Percentiles rank a stretch among this genome's conserved stretches.
Evolutionary conservation across 768 basidiomycete species (phyloP).

Genomic region (Boletus rufocinnamomeus): DNA sequence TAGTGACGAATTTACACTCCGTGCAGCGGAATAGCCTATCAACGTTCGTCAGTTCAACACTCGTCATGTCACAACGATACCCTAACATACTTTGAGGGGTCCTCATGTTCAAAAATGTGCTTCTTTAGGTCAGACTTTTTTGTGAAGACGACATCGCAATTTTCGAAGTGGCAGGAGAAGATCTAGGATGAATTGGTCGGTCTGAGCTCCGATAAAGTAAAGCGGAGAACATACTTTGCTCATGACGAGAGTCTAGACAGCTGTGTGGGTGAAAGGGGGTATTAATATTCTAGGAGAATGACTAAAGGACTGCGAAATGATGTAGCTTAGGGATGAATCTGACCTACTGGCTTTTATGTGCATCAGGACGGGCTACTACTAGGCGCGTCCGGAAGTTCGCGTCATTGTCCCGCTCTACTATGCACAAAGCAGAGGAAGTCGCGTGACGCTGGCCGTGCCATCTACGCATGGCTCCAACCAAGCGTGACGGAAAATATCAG

Average conservation of each 20-base stretch:
- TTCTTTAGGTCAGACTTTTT: not conserved
- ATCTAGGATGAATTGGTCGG: not conserved
- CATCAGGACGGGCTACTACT: not conserved
- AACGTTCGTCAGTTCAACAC: not conserved
- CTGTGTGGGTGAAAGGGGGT: not conserved
- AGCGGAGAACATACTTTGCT: slow-evolving; percentile 1
- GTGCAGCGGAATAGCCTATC: not conserved
- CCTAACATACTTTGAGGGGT: not conserved
- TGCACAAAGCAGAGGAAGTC: not conserved
- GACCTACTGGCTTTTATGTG: not conserved
- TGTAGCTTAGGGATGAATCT: not conserved
- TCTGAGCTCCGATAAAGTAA: not conserved
- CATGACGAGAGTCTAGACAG: not conserved
- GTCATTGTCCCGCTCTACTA: not conserved
- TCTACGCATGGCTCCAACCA: not conserved
- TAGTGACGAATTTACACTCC: not conserved
- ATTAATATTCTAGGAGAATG: not conserved
- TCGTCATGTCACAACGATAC: not conserved
- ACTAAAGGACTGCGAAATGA: not conserved
- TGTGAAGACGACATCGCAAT: not conserved
- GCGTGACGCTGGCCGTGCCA: not conserved
- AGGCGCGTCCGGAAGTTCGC: not conserved
- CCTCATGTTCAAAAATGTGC: not conserved
- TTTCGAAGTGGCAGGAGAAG: not conserved
- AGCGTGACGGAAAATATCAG: not conserved